Conservation (phyloP, 768 basidiomycete genomes). For the Leccinum boreale region DNA sequence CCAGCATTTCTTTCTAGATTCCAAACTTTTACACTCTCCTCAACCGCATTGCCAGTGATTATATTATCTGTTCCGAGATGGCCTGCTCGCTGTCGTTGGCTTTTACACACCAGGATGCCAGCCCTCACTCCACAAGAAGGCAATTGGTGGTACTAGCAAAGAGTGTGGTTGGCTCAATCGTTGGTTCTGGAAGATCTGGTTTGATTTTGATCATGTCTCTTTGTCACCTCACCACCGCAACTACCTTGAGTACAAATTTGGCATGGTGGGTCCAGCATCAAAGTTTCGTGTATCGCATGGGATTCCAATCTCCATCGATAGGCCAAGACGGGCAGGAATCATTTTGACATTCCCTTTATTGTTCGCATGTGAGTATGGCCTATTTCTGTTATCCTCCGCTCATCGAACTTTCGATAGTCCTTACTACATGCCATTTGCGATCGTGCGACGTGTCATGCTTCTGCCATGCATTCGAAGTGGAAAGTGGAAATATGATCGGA, state of each 20-base stretch:
- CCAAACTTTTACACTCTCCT: conserved; percentile 63
- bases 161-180: conserved; percentile 63
- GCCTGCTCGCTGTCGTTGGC: conserved; percentile 64
- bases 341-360: conserved; percentile 62
- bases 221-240: conserved; percentile 57
- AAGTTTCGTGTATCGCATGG: not conserved
- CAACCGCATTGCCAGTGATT: conserved; percentile 53
- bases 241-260: conserved; percentile 78
- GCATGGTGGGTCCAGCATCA: conserved; percentile 47
- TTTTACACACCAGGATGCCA: conserved; percentile 65
- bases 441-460: conserved; percentile 53
- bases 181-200: conserved; percentile 80
- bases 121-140: conserved; percentile 52
- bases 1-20: conserved; percentile 37
- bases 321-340: conserved; percentile 67
- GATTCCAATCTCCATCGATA: conserved; percentile 12
- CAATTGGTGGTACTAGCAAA: conserved; percentile 61
- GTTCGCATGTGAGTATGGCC: conserved; percentile 51
- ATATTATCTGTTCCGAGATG: conserved; percentile 57
- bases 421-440: conserved; percentile 71
- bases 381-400: not conserved
- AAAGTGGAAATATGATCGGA: conserved; percentile 57
- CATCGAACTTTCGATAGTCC: conserved; percentile 35
- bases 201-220: conserved; percentile 53
- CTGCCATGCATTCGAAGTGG: conserved; percentile 58